Conservation (phyloP, 1,284 basidiomycete genomes). For the Caloboletus inedulis region DNA sequence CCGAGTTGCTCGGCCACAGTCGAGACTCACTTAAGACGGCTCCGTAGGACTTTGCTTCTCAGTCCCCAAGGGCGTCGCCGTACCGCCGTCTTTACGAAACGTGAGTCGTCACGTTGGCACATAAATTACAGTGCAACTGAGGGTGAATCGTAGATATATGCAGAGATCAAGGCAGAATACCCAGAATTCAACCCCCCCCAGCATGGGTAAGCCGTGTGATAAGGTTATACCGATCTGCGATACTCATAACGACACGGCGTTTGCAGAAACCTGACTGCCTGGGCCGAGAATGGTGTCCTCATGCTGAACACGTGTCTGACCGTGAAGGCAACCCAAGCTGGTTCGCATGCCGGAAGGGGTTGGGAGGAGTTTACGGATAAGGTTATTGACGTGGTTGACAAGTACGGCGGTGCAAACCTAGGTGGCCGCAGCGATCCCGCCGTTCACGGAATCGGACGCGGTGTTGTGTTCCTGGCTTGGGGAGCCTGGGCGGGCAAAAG, state of each 20-base stretch:
- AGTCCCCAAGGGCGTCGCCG: slow-evolving; percentile 67
- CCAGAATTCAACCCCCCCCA: slow-evolving; percentile 76
- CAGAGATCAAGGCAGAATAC: slow-evolving; percentile 81
- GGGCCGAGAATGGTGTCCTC: slow-evolving; percentile 88
- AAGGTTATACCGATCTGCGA: slow-evolving; percentile 17
- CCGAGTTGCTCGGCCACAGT: not conserved
- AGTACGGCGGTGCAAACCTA: slow-evolving; percentile 76
- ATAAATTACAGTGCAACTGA: slow-evolving; percentile 13
- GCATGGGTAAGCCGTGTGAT: slow-evolving; percentile 68
- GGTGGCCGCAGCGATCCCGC: slow-evolving; percentile 38
- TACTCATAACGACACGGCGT: slow-evolving; percentile 13
- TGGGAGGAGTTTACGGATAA: slow-evolving; percentile 85
- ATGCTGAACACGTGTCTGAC: slow-evolving; percentile 91
- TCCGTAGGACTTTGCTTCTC: slow-evolving; percentile 78
- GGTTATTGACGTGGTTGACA: slow-evolving; percentile 66
- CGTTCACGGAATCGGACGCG: slow-evolving; percentile 55
- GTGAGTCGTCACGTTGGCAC: slow-evolving; percentile 40
- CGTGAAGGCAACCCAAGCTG: slow-evolving; percentile 71
- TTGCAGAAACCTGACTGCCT: slow-evolving; percentile 68
- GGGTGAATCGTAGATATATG: slow-evolving; percentile 67
- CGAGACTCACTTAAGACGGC: slow-evolving; percentile 12
- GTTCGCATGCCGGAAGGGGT: slow-evolving; percentile 81
- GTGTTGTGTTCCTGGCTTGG: slow-evolving; percentile 89
- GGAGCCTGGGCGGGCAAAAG: slow-evolving; percentile 86
- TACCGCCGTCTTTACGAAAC: slow-evolving; percentile 82